Evolutionary conservation across 179 eudicot genomes (phyloP).

Genomic region (Nepenthes alata): DNA sequence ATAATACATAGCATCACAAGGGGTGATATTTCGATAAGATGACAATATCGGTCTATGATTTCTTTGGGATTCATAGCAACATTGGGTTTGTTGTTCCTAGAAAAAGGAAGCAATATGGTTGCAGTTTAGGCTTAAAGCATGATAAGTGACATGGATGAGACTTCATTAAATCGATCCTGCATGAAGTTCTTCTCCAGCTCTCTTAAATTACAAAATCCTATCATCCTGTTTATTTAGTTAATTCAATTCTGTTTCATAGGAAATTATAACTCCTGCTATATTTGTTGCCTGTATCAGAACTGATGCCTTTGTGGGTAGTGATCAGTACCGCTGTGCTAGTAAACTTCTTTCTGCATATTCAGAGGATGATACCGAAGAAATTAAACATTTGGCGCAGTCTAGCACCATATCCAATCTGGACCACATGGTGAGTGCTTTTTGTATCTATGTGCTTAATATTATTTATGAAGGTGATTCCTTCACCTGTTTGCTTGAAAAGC

Average conservation of each 20-base stretch:
- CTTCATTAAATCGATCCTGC: no score
- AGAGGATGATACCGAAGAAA: conserved; percentile 68
- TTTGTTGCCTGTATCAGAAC: conserved; percentile 26
- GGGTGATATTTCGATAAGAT: no score
- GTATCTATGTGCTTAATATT: background rate
- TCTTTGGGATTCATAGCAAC: no score
- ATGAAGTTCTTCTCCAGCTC: no score
- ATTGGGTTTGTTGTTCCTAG: no score
- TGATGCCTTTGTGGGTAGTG: conserved; percentile 65
- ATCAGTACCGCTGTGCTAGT: conserved; percentile 57
- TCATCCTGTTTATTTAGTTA: no score
- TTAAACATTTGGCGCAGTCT: conserved; percentile 49
- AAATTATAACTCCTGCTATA: background rate
- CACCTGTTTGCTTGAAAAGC: background rate
- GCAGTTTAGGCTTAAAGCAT: no score
- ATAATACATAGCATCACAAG: no score
- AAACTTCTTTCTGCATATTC: conserved; percentile 65
- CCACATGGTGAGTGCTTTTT: conserved; percentile 27
- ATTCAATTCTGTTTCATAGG: background rate
- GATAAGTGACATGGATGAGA: no score
- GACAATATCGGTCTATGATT: no score
- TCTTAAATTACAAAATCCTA: no score
- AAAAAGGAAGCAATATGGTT: no score
- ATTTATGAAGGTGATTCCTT: background rate
- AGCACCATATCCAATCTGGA: conserved; percentile 58